Evolutionary conservation across 2,329 filamentous ascomycete species (phyloP).

Genomic region (Penicillium sp.): DNA sequence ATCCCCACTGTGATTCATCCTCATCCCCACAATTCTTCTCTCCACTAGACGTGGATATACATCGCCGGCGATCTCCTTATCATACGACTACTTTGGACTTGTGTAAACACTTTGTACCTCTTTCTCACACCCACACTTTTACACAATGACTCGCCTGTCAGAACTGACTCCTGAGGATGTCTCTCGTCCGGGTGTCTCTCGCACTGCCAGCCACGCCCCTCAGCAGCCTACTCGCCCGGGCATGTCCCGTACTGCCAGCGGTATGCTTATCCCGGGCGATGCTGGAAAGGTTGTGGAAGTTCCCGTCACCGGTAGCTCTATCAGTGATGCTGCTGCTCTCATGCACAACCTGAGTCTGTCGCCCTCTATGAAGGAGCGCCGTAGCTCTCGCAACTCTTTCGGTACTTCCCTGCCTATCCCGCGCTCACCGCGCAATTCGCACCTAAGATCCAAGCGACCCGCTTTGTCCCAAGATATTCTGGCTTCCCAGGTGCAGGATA

Average conservation of each 20-base stretch:
- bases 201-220: slow-evolving; percentile 47
- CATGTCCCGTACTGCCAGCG: slow-evolving; percentile 26
- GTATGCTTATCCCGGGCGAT: slow-evolving; percentile 46
- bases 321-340: slow-evolving; percentile 65
- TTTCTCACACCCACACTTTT: not conserved
- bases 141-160: slow-evolving; percentile 60
- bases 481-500: slow-evolving; percentile 67
- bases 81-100: not conserved
- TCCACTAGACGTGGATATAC: not conserved
- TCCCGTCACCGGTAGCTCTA: slow-evolving; percentile 64
- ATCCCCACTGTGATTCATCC: slow-evolving; percentile 3
- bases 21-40: slow-evolving; percentile 1
- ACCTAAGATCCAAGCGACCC: slow-evolving; percentile 60
- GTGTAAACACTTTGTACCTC: not conserved
- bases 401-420: slow-evolving; percentile 71
- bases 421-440: slow-evolving; percentile 65
- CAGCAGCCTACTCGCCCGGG: slow-evolving; percentile 6
- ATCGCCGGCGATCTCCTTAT: not conserved
- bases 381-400: slow-evolving; percentile 73
- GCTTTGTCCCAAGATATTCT: slow-evolving; percentile 63
- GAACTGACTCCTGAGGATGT: slow-evolving; percentile 52
- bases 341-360: slow-evolving; percentile 71
- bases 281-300: slow-evolving; percentile 62
- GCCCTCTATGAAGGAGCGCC: slow-evolving; percentile 65
- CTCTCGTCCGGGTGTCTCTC: slow-evolving; percentile 6